Base-by-base conservation (phyloP, 805 yeast genomes). In the Hyphopichia homilentoma region DNA sequence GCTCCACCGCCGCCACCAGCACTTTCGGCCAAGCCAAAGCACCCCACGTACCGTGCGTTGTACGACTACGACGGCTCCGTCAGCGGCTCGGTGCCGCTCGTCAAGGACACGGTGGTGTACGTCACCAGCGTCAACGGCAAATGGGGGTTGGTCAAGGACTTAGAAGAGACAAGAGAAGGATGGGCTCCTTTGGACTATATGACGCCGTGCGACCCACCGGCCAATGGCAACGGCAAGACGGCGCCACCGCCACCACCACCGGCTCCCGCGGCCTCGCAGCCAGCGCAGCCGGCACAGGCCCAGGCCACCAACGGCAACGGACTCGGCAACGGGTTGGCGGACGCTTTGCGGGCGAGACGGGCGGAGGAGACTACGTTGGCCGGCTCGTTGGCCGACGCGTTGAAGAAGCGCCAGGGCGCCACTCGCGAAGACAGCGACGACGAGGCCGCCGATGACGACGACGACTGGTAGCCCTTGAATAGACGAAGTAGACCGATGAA, bases 131-230 rank as follows among this genome's bases (percentile, higher is more conserved):
- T 82, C 36, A 79, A 81, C 28, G 89, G 85, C 40, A 96, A 96
- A 12, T 93, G 99, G 99, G 90, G 95, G 47, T 69, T 93, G 36
- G 97, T 88, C 7, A 84, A 83, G 54, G 69, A 77, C 21, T 55
- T 81, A 39, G 89, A 83, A 49, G 93, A 84, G 25, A 52, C 81
- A 1, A 74, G 67, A 35, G 93, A 88, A 55, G 99, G 99, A 4
- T 93, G 98, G 98, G 90, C 93, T 8, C 99, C 99, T 9, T 82
- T 93, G 15, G 84, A 89, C n/a, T 93, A 89, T 54, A 77, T 90
- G 50, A 78, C 68, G 14, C 77, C 75, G 39, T 73, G 75, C 42
- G 74, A 59, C 3, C 70, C 75, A 8, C 77, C 81, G 22, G 58
- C 65, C 0, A 43, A 37, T 24, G 50, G 51, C 3, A 43, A 48